Evolutionary conservation across 176 grass and related monocot genomes (phyloP).

Genomic region (Aegilops longissima): DNA sequence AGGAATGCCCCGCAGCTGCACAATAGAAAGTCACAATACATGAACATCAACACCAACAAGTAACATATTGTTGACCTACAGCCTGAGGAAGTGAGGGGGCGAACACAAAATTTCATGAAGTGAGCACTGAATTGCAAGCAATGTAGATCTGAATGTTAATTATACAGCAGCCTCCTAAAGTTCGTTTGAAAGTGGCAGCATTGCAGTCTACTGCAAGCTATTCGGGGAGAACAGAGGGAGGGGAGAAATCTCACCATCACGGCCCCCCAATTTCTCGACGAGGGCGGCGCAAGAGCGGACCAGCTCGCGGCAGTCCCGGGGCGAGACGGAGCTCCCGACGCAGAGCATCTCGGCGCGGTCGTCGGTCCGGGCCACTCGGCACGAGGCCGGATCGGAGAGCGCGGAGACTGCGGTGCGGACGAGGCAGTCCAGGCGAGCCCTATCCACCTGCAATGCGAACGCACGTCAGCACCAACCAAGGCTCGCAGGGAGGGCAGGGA

Average conservation of each 20-base stretch:
- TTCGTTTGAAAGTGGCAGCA: not conserved
- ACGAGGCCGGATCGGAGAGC: conserved; percentile 55
- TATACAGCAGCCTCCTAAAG: not conserved
- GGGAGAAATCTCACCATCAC: conserved; percentile 33
- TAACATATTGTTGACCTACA: not conserved
- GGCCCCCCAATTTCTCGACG: conserved; percentile 42
- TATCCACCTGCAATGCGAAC: conserved; percentile 42
- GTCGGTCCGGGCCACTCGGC: conserved; percentile 33
- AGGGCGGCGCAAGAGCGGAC: conserved; percentile 47
- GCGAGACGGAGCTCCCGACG: conserved; percentile 56
- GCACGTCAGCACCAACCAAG: not conserved
- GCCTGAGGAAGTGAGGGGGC: not conserved
- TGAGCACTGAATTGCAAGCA: not conserved
- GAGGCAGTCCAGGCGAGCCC: conserved; percentile 48
- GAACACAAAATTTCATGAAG: not conserved
- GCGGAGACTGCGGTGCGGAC: conserved; percentile 51
- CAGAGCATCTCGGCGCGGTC: conserved; percentile 38
- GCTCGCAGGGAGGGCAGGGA: not conserved
- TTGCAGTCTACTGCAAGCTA: not conserved
- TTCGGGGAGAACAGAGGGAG: not conserved
- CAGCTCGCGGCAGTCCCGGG: conserved; percentile 44
- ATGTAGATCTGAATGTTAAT: not conserved
- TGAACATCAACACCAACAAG: not conserved
- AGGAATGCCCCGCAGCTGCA: conserved; percentile 35
- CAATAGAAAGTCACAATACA: conserved; percentile 26